Evolutionary conservation across 2,329 filamentous ascomycete genomes (phyloP).

Genomic region (Colletotrichum aenigma): DNA sequence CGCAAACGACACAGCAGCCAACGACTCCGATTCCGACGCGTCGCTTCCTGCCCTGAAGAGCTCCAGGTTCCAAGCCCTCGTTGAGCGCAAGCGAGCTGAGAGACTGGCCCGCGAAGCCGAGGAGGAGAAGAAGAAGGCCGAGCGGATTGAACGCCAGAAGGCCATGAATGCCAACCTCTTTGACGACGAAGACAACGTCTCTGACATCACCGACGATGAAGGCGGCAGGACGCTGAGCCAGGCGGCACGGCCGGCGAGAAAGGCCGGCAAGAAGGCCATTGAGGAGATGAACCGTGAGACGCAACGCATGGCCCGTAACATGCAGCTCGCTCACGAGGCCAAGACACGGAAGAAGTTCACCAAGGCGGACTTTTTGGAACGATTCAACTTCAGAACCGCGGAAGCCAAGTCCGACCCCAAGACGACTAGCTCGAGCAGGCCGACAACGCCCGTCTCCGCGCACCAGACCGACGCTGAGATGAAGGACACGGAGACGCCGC

Average conservation of each 20-base stretch:
- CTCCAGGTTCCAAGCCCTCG: conserved; percentile 71
- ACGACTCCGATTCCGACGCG: conserved; percentile 47
- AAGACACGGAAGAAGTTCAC: conserved; percentile 91
- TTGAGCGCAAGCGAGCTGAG: conserved; percentile 76
- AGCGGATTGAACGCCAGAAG: conserved; percentile 41
- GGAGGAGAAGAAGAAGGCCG: conserved; percentile 52
- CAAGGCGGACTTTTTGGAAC: conserved; percentile 80
- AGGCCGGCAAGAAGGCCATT: conserved; percentile 91
- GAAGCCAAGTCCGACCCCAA: conserved; percentile 32
- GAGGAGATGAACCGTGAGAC: conserved; percentile 96
- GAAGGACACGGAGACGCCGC: conserved; percentile 65
- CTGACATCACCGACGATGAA: conserved; percentile 65
- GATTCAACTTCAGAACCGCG: conserved; percentile 73
- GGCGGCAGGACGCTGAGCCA: conserved; percentile 72
- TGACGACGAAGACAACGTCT: conserved; percentile 55
- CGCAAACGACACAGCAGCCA: conserved; percentile 22
- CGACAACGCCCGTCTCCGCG: conserved; percentile 47
- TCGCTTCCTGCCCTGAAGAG: conserved; percentile 54
- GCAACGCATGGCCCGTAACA: conserved; percentile 85
- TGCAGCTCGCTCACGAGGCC: conserved; percentile 89
- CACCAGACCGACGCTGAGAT: conserved; percentile 56
- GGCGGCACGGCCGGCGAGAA: conserved; percentile 71
- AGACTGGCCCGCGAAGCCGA: conserved; percentile 69
- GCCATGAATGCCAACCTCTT: conserved; percentile 39
- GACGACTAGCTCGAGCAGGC: conserved; percentile 60